Base-by-base conservation (phyloP, 345 rosid genomes). In the Anacardium occidentale region DNA sequence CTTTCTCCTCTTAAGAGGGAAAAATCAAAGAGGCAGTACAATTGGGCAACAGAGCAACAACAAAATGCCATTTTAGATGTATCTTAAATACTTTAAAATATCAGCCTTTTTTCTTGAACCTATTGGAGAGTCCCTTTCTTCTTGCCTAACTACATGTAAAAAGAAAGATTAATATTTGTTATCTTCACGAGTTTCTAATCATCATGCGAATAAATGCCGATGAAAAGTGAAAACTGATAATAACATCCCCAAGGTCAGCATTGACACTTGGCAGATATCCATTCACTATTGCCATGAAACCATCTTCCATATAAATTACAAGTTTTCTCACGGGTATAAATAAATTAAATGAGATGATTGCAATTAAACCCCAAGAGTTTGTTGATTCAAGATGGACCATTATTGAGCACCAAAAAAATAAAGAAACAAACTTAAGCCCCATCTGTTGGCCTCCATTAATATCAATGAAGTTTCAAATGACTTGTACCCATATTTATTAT, bases 161-260 rank as follows among this genome's bases (percentile, higher is more conserved):
- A 24, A 56, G 22, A 21, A 5, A 26, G 29, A 22, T 24, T 56
- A 11, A 56, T 10, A 55, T 9, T 1, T 56, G 11, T 24, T 15
- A 10, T 55, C 13, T 55, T 21, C 26, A 3, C 13, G 25, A 55
- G 59, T 55, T 25, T 21, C 47, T 45, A 22, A 47, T 63, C 8
- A 18, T 15, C 17, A 64, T 15, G 40, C 42, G 42, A 65, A 24
- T n/a, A 65, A 64, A 34, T 52, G 26, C 17, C 48, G 32, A 13
- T 15, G 20, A 17, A 18, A 25, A 64, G 48, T 11, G 42, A 51
- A 11, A 50, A 48, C 21, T 51, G 47, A 18, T 34, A 20, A 13
- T 58, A 66, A 18, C 50, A 26, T 14, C 70, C 64, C 59, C 29
- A 66, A 51, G 47, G 26, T 66, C 70, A 29, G 25, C 42, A 50